Evolutionary conservation across 2,329 filamentous ascomycete species (phyloP), one percentile per base, ranked within the genome.

Genomic region (Colletotrichum theobromicola): DNA sequence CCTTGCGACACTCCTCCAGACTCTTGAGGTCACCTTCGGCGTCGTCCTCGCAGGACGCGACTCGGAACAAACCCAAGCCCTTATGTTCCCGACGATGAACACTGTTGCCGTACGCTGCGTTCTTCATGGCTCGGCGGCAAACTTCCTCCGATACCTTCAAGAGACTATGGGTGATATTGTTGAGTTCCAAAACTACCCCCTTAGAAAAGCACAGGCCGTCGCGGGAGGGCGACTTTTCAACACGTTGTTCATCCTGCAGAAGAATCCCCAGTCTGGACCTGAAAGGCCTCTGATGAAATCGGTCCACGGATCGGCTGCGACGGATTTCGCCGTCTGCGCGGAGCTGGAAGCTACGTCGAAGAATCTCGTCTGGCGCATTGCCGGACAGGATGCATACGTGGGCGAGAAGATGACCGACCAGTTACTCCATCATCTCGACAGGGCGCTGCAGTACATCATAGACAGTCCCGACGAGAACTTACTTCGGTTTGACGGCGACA

Each of bases 31-130:
- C 5, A 89, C 92, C 0, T 98, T 97, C 80, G 96, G 96, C 1
- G 90, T 94, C 1, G 93, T 98, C 2, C 87, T 98, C 15, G 95
- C 95, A 0, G 96, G 96, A 18, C 90, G 96, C n/a, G 94, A 97
- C 71, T 92, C 91, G 12, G 92, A 94, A 60, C 89, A 90, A 18
- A 90, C 91, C 0, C 90, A 94, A 57, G 83, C 90, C 30, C 83
- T 96, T 15, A 88, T 96, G 80, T 98, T 98, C 79, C 96, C 96
- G 0, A 95, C 94, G 0, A 98, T 98, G 94, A 98, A 98, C 80
- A 98, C 96, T 0, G 92, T 98, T 0, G 90, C 93, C 0, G 87
- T 98, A 9, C 89, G 95, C 13, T 90, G 90, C 2, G 88, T 96
- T 4, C 81, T 98, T 4, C 94, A 97, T 78, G 94, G 94, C 2